Evolutionary conservation across 1,139 yeast species (phyloP).

Genomic region (Scheffersomyces parashehatae): DNA sequence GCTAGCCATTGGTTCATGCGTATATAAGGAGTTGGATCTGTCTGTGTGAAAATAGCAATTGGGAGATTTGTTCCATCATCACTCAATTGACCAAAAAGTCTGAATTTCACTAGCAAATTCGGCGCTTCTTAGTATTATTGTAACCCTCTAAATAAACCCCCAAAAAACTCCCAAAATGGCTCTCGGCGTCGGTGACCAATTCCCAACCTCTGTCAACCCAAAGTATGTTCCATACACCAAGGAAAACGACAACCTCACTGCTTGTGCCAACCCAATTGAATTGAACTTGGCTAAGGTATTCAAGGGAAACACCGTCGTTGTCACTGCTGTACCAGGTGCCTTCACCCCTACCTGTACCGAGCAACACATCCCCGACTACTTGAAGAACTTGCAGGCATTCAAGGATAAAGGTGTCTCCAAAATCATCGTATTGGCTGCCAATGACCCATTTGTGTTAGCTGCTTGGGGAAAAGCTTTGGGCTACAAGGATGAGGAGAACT

Average conservation of each 20-base stretch:
- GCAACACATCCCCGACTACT: conserved; percentile 76
- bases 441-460: conserved; percentile 76
- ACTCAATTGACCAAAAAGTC: too few relatives aligned
- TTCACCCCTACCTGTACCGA: conserved; percentile 89
- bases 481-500: conserved; percentile 45
- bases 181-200: conserved; percentile 19
- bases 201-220: conserved; percentile 57
- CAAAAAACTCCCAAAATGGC: neutral
- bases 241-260: conserved; percentile 41
- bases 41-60: too few relatives aligned
- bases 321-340: conserved; percentile 89
- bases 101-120: neutral
- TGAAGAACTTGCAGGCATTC: conserved; percentile 52
- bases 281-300: conserved; percentile 51
- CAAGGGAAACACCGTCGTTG: conserved; percentile 33
- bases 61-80: too few relatives aligned
- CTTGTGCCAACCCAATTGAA: conserved; percentile 42
- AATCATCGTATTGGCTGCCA: conserved; percentile 71
- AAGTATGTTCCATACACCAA: conserved; percentile 58
- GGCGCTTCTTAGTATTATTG: neutral
- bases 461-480: conserved; percentile 83
- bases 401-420: conserved; percentile 70
- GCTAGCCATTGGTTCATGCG: too few relatives aligned
- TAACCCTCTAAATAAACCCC: neutral
- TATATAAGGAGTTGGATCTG: too few relatives aligned